Evolutionary conservation across 108 stramenopile genomes (phyloP), one percentile per base, ranked within the genome.

Genomic region (Cyclotella cryptica): DNA sequence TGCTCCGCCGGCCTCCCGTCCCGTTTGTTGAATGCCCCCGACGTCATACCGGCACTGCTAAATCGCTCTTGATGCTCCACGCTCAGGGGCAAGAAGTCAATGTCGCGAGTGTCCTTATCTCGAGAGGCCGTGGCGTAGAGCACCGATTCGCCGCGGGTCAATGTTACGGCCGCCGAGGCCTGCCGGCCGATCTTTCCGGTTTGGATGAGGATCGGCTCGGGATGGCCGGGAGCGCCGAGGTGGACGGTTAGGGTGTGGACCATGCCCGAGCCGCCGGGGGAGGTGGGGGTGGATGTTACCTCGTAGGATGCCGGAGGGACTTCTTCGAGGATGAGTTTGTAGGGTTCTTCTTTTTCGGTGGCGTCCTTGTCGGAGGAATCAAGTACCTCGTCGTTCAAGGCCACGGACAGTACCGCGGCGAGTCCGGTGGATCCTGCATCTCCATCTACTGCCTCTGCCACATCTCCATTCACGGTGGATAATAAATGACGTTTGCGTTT

Each of bases 21-120:
- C 15, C 97, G 85, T 69, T 94, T 93, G 80, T 93, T 96, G 69
- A 74, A 81, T n/a, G 73, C 72, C 18, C 80, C 80, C 46, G 89
- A 88, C 5, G 97, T 98, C 76, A 86, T 68, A 6, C 98, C 98
- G 12, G 92, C 95, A 29, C 90, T 77, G 64, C 82, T 88, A 65
- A 96, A 95, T 21, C 96, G 87, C 75, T 98, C 97, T 74, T 96
- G 94, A 84, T 98, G 93, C 29, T 98, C 98, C 15, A 99, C 96
- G 12, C 86, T 79, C 10, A 99, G 76, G 3, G 98, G 98, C 29
- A 94, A 63, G 86, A 99, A 99, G 84, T 93, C 93, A 14, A 92
- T 76, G 10, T 79, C 88, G 26, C 81, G 81, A 1, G 87, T 81
- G 21, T 84, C 77, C 21, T 85, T 75, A 43, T 91, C 94, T 52